phyloP scores from a whole-genome alignment of 78 protist species.

The Thecamonas trahens region DNA sequence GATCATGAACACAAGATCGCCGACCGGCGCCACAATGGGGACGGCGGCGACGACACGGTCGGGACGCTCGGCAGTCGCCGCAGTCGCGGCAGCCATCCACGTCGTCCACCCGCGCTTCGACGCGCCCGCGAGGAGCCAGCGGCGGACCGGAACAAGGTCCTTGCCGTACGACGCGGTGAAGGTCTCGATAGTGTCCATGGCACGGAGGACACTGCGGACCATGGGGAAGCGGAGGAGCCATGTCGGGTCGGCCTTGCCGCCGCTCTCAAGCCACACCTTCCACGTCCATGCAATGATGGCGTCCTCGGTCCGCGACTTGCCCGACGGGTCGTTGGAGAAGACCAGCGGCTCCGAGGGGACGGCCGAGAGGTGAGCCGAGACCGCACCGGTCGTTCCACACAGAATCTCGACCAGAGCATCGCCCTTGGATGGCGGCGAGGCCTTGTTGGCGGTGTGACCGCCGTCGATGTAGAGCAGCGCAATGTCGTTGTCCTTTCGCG shows the following conservation, averaged over 20 bases:
- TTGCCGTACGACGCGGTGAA: constrained; percentile 12
- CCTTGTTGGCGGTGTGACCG: not conserved
- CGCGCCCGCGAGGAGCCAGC: too few relatives aligned
- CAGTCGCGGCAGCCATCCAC: constrained; percentile 41
- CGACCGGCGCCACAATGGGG: constrained; percentile 49
- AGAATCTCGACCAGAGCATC: not conserved
- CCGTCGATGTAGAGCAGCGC: not conserved
- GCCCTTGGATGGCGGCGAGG: not conserved
- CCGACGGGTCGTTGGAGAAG: not conserved
- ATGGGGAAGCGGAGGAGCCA: constrained; percentile 63
- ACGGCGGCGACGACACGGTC: constrained; percentile 37
- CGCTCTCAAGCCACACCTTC: constrained; percentile 37
- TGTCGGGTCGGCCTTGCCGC: constrained; percentile 17
- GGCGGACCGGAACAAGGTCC: constrained; percentile 22
- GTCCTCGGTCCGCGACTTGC: constrained; percentile 26
- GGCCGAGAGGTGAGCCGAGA: not conserved
- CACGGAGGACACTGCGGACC: constrained; percentile 45
- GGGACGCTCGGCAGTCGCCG: constrained; percentile 7
- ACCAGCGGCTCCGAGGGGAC: constrained; percentile 3
- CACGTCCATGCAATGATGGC: constrained; percentile 52
- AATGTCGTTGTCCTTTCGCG: not conserved
- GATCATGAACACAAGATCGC: constrained; percentile 3
- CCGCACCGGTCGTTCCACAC: not conserved
- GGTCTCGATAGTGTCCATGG: constrained; percentile 47
- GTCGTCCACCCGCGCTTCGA: constrained; percentile 66